Conservation (phyloP, 2,329 filamentous ascomycete genomes). For the Claviceps paspali region DNA sequence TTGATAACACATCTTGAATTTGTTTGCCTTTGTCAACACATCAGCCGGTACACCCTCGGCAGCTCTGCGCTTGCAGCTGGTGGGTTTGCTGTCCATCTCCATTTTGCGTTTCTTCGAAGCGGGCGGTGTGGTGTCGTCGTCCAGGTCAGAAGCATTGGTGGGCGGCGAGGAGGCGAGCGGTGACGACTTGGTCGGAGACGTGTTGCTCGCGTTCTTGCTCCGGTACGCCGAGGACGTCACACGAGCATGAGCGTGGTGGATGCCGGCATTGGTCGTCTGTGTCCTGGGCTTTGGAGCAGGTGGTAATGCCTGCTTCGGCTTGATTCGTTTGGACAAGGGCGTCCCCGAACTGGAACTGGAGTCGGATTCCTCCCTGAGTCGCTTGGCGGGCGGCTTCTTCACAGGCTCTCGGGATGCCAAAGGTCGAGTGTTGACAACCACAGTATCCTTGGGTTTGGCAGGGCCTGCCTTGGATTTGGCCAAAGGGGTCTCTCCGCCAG, state of each 20-base stretch:
- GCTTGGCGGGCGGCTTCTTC: conserved; percentile 29
- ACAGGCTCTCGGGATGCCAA: conserved; percentile 16
- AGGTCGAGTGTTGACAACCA: conserved; percentile 19
- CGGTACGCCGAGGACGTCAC: conserved; percentile 21
- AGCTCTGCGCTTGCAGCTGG: conserved; percentile 16
- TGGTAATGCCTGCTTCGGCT: conserved; percentile 30
- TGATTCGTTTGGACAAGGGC: conserved; percentile 42
- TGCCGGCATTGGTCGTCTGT: conserved; percentile 31
- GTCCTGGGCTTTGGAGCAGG: conserved; percentile 22
- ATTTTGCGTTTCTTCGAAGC: conserved; percentile 29
- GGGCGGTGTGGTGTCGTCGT: conserved; percentile 21
- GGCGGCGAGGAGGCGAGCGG: conserved; percentile 50
- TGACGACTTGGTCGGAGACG: conserved; percentile 47
- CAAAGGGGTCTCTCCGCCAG: conserved; percentile 29
- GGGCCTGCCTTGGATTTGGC: conserved; percentile 15
- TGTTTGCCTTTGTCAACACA: conserved; percentile 35
- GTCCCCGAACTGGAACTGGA: conserved; percentile 46
- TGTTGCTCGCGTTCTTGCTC: conserved; percentile 33
- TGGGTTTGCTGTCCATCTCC: conserved; percentile 12
- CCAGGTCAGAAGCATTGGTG: conserved; percentile 49
- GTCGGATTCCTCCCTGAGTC: conserved; percentile 35
- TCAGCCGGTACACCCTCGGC: conserved; percentile 20
- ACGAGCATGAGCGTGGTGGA: too few relatives aligned
- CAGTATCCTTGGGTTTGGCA: conserved; percentile 17
- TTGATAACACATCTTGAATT: conserved; percentile 40